phyloP scores from a whole-genome alignment of 2,329 filamentous ascomycete genomes.

The Neospermospora avenae region DNA sequence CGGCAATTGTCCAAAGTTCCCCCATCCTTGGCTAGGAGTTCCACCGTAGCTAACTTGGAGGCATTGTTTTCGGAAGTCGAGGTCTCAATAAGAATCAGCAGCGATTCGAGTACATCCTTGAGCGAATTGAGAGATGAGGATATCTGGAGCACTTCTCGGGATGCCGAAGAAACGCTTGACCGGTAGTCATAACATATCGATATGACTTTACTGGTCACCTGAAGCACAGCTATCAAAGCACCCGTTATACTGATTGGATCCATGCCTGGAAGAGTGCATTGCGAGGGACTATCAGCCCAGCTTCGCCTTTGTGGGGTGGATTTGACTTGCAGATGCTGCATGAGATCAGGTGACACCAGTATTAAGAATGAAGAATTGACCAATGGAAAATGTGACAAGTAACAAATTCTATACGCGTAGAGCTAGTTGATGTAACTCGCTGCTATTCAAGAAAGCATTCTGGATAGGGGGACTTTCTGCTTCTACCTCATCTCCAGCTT shows the following conservation, averaged over 20 bases:
- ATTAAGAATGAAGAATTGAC: neutral
- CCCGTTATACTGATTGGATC: slow-evolving; percentile 25
- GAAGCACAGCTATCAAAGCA: slow-evolving; percentile 25
- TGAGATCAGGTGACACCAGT: neutral
- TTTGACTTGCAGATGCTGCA: neutral
- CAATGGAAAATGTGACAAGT: neutral
- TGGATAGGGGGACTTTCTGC: neutral
- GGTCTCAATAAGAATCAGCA: slow-evolving; percentile 23
- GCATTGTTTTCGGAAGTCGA: neutral
- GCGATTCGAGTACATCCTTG: slow-evolving; percentile 18
- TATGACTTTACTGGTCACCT: slow-evolving; percentile 22
- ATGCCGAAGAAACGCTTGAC: slow-evolving; percentile 15
- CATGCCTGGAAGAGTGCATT: slow-evolving; percentile 11
- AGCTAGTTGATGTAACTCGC: neutral
- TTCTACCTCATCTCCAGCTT: too few relatives aligned
- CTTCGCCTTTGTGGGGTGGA: neutral
- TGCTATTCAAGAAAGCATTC: neutral
- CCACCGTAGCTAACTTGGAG: slow-evolving; percentile 15
- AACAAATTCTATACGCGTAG: too few relatives aligned
- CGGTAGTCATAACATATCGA: slow-evolving; percentile 28
- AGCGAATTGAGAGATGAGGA: slow-evolving; percentile 21
- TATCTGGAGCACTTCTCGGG: slow-evolving; percentile 20
- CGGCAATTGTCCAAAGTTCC: slow-evolving; percentile 20
- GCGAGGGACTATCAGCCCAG: neutral
- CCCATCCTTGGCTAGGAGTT: slow-evolving; percentile 14